Base-by-base conservation (phyloP, 805 yeast species). In the Zygotorulaspora danielsina region DNA sequence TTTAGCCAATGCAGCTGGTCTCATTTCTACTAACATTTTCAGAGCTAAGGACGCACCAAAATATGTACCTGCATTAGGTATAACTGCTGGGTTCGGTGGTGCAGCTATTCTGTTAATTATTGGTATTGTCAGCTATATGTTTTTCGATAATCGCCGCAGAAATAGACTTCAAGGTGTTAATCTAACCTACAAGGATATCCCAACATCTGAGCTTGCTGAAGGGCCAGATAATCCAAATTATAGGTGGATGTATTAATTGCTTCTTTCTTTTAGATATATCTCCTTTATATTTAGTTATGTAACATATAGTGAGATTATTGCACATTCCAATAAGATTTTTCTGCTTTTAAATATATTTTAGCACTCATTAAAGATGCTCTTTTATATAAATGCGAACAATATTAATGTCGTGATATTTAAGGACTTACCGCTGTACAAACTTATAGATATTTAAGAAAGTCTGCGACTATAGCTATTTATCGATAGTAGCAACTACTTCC, bases 1-100 rank as follows among this genome's bases (percentile, higher is more conserved):
- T 3, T 64, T 75, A 40, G 79, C 78, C 15, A 76, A 76, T 48
- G 69, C 75, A 28, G 79, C 78, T 31, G 80, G 80, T 40, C 68
- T 76, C 41, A 71, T 76, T 34, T 67, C 80, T 4, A 66, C 76
- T 18, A 74, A 69, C 46, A 69, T 75, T 29, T 76, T 75, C 56
- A 60, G 73, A 41, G 50, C 72, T 8, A 66, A 67, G 40, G 79
- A 74, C 53, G 70, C 78, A 11, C 81, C 81, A 11, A 70, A 66
- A 27, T 76, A 73, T 48, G 61, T 53, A 30, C 75, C 73, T 1
- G 80, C 79, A n/a, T 63, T 75, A 25, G 63, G 66, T 34, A 71
- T 70, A 39, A 64, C 71, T 34, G 67, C 77, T 32, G 72, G 71
- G 6, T 68, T 69, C 37, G 72, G 72, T 30, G 68, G 68, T 17